Evolutionary conservation across 2,329 filamentous ascomycete genomes (phyloP).

Genomic region (Capronia americana): DNA sequence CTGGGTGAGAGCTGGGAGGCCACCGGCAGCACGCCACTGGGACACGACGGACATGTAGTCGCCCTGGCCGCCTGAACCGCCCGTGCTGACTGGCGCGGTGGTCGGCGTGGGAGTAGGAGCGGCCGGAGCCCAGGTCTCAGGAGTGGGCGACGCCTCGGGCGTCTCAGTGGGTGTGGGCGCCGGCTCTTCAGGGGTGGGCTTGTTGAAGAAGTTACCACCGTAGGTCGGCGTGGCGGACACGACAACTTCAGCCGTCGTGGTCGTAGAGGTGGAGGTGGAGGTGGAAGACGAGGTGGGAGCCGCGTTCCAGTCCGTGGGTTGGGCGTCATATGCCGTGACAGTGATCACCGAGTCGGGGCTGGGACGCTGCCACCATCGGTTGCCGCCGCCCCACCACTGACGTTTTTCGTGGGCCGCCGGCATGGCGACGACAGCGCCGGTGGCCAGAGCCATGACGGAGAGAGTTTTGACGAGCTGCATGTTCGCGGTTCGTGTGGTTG

Average conservation of each 20-base stretch:
- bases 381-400: constrained; percentile 25
- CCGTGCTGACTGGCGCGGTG: constrained; percentile 9
- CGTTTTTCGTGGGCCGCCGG: constrained; percentile 35
- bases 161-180: constrained; percentile 42
- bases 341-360: constrained; percentile 23
- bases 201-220: constrained; percentile 8
- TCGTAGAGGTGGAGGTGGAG: background rate
- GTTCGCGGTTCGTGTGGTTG: constrained; percentile 18
- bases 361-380: constrained; percentile 27
- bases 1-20: constrained; percentile 30
- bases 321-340: constrained; percentile 23
- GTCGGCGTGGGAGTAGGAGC: constrained; percentile 8
- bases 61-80: constrained; percentile 2
- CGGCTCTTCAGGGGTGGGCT: background rate
- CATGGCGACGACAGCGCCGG: constrained; percentile 42
- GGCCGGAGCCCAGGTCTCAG: constrained; percentile 34
- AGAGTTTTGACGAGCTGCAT: constrained; percentile 39
- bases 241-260: constrained; percentile 6
- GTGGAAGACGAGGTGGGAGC: constrained; percentile 16
- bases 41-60: constrained; percentile 36
- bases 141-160: constrained; percentile 59
- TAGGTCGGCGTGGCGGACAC: background rate
- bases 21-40: constrained; percentile 34
- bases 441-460: constrained; percentile 43
- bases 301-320: constrained; percentile 10